phyloP scores from a whole-genome alignment of 106 monocot species.

The Allium fistulosum region DNA sequence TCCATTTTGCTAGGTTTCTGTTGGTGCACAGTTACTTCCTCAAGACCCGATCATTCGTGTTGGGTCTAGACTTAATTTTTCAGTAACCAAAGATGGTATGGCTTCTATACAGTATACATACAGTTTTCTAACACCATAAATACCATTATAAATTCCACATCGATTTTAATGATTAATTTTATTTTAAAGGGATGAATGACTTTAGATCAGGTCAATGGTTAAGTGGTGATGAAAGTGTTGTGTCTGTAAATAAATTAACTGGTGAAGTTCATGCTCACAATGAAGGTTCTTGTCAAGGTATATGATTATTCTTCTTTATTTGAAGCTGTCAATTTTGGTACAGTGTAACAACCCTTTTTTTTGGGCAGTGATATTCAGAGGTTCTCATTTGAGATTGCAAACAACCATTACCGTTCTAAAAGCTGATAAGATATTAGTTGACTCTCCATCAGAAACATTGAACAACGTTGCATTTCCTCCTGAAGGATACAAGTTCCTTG shows the following conservation, averaged over 20 bases:
- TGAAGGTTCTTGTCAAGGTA: conserved; percentile 82
- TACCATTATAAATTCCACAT: too few species aligned
- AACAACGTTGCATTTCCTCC: conserved; percentile 65
- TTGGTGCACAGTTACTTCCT: conserved; percentile 76
- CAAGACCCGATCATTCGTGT: conserved; percentile 57
- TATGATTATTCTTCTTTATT: background rate
- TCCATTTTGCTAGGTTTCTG: conserved; percentile 46
- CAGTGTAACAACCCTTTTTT: background rate
- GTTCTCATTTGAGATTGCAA: conserved; percentile 52
- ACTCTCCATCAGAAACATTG: conserved; percentile 60
- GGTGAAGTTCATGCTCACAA: conserved; percentile 70
- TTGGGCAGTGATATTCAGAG: conserved; percentile 56
- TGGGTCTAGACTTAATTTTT: conserved; percentile 66
- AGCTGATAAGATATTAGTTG: conserved; percentile 48
- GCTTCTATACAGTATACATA: too few species aligned
- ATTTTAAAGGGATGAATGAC: conserved; percentile 20
- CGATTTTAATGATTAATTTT: background rate
- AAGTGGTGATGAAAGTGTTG: conserved; percentile 65
- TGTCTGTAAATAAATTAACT: conserved; percentile 55
- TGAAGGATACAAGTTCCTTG: conserved; percentile 68
- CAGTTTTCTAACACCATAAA: too few species aligned
- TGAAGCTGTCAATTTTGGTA: background rate
- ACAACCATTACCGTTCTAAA: conserved; percentile 63
- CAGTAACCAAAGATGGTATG: conserved; percentile 64
- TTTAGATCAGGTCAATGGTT: conserved; percentile 49